These are phyloP conservation scores for Leccinum ochraceum DNA, from an alignment of 768 basidiomycete genomes.

Conservation along the genomic window DNA sequence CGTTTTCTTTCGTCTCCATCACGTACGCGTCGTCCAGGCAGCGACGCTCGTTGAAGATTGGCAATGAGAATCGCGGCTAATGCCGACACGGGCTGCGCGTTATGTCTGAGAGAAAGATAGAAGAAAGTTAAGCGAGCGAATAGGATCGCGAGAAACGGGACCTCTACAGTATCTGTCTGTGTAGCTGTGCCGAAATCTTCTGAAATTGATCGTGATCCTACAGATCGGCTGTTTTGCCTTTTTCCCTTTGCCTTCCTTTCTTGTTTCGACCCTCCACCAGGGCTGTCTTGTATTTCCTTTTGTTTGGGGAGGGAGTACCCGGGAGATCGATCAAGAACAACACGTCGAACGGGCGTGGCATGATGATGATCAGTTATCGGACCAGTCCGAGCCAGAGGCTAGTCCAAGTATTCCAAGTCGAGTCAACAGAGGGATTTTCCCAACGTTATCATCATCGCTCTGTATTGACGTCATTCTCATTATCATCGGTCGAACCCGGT, in stretches of 20 bases:
- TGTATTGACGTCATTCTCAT: background rate
- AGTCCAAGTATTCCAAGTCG: background rate
- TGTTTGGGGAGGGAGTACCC: background rate
- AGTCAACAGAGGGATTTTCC: background rate
- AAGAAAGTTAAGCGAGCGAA: slow-evolving; percentile 1
- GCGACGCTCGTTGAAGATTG: background rate
- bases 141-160: slow-evolving; percentile 2
- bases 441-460: background rate
- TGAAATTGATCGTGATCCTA: background rate
- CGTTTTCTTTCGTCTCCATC: background rate
- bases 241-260: background rate
- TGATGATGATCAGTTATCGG: background rate
- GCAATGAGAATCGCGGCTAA: background rate
- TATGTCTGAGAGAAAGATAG: background rate
- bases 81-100: background rate
- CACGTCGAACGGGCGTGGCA: background rate
- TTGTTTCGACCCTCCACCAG: background rate
- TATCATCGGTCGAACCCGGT: slow-evolving; percentile 2
- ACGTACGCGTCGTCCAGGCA: background rate
- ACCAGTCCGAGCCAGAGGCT: background rate
- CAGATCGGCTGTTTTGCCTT: background rate
- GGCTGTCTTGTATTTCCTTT: background rate
- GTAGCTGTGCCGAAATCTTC: background rate
- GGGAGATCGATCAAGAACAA: background rate
- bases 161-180: background rate